Conservation (phyloP, 345 rosid species). For the Erucastrum elatum region DNA sequence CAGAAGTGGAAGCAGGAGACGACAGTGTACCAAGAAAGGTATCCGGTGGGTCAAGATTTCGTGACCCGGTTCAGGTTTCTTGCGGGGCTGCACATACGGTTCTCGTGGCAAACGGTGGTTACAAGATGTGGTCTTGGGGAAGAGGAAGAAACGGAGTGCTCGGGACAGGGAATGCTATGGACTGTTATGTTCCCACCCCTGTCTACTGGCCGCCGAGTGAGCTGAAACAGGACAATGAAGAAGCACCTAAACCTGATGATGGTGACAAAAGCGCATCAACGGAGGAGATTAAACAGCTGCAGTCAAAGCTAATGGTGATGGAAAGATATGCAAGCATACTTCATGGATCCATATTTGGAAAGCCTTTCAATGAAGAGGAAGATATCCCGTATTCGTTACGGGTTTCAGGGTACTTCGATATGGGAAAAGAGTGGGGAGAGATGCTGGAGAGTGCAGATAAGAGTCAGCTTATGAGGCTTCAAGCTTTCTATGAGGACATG, state of each 20-base stretch:
- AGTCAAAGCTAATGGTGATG: conserved; percentile 60
- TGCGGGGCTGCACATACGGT: conserved; percentile 96
- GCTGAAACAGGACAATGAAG: conserved; percentile 34
- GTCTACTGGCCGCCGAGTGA: conserved; percentile 69
- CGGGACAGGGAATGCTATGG: conserved; percentile 59
- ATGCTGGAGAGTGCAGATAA: conserved; percentile 77
- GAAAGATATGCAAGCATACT: conserved; percentile 78
- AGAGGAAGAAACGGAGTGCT: conserved; percentile 90
- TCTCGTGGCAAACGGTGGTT: conserved; percentile 69
- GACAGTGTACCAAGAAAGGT: conserved; percentile 59
- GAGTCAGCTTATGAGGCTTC: conserved; percentile 66
- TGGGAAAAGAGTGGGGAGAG: conserved; percentile 74
- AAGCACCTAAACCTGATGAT: conserved; percentile 42
- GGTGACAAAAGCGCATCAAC: conserved; percentile 48
- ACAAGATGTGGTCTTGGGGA: conserved; percentile 91
- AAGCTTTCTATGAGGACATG: conserved; percentile 72
- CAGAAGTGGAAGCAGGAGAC: conserved; percentile 71
- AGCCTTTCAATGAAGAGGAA: conserved; percentile 64
- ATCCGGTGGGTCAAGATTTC: conserved; percentile 53
- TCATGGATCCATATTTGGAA: conserved; percentile 78
- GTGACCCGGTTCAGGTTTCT: conserved; percentile 58
- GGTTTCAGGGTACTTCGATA: conserved; percentile 55
- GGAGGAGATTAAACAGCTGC: conserved; percentile 69
- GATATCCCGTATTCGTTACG: conserved; percentile 62
- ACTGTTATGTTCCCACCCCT: conserved; percentile 50